These are phyloP conservation scores for Talaromyces borbonicus DNA, from an alignment of 495 filamentous ascomycete genomes.

Conservation along the genomic window DNA sequence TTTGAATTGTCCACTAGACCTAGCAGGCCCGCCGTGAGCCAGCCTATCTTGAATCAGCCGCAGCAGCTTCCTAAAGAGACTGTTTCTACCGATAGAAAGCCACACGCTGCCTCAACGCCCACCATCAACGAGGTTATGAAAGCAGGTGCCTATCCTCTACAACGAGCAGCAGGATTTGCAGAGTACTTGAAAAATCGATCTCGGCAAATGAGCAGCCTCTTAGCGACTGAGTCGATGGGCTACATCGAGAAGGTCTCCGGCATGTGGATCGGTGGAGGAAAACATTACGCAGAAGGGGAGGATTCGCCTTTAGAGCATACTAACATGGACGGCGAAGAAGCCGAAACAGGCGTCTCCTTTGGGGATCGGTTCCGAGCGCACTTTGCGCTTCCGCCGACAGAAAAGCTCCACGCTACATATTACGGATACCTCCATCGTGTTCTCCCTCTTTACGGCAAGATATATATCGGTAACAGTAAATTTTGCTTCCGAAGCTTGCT, in stretches of 20 bases:
- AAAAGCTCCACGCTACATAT: slow-evolving; percentile 84
- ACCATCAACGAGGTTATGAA: slow-evolving; percentile 62
- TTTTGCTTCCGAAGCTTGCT: slow-evolving; percentile 92
- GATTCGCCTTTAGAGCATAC: slow-evolving; percentile 50
- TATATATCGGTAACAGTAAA: slow-evolving; percentile 83
- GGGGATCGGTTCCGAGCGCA: slow-evolving; percentile 76
- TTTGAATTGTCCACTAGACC: slow-evolving; percentile 19
- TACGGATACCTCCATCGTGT: slow-evolving; percentile 83
- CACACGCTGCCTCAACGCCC: slow-evolving; percentile 34
- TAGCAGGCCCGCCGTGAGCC: slow-evolving; percentile 14
- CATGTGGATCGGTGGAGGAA: slow-evolving; percentile 89
- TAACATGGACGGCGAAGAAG: slow-evolving; percentile 52
- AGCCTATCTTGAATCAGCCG: slow-evolving; percentile 13
- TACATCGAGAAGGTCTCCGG: slow-evolving; percentile 96
- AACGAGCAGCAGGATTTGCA: slow-evolving; percentile 76
- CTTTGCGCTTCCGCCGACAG: slow-evolving; percentile 76
- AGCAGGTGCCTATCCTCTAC: slow-evolving; percentile 70
- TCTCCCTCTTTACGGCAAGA: slow-evolving; percentile 89
- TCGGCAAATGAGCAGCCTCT: slow-evolving; percentile 70
- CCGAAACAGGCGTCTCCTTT: slow-evolving; percentile 50
- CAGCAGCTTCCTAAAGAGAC: slow-evolving; percentile 9
- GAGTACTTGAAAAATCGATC: slow-evolving; percentile 69
- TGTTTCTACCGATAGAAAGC: slow-evolving; percentile 15
- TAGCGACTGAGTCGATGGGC: slow-evolving; percentile 92
- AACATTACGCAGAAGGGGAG: slow-evolving; percentile 74